Percentiles rank a stretch among this genome's conserved stretches.
Evolutionary conservation across 2,329 filamentous ascomycete species (phyloP).

Genomic region (Hypoxylon sp.): DNA sequence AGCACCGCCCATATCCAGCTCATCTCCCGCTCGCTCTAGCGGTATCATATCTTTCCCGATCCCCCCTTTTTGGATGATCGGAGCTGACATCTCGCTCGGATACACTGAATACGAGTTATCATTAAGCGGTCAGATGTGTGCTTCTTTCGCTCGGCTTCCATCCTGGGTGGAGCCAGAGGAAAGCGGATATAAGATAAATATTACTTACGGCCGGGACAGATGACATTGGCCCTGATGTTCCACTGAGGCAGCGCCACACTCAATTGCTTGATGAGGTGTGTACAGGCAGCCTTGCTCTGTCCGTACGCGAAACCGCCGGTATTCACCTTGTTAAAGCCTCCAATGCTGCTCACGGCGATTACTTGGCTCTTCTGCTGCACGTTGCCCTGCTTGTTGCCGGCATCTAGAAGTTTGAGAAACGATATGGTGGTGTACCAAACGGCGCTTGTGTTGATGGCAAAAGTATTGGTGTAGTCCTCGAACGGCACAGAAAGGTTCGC

Average conservation of each 20-base stretch:
- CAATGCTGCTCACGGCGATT: slow-evolving; percentile 83
- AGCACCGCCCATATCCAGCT: slow-evolving; percentile 74
- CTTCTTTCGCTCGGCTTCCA: not conserved
- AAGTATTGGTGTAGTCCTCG: slow-evolving; percentile 76
- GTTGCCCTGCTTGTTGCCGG: slow-evolving; percentile 74
- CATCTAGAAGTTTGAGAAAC: slow-evolving; percentile 77
- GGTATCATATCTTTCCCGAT: slow-evolving; percentile 65
- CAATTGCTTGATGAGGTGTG: slow-evolving; percentile 80
- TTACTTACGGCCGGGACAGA: slow-evolving; percentile 65
- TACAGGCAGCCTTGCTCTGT: slow-evolving; percentile 81
- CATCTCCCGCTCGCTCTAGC: slow-evolving; percentile 70
- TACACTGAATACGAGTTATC: slow-evolving; percentile 62
- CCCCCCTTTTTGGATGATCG: slow-evolving; percentile 60
- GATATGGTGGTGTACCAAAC: slow-evolving; percentile 83
- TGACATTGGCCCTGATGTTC: slow-evolving; percentile 68
- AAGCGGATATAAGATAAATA: not conserved
- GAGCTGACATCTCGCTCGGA: slow-evolving; percentile 72
- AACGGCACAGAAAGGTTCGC: slow-evolving; percentile 68
- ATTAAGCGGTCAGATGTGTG: not conserved
- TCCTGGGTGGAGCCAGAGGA: not conserved
- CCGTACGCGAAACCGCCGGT: slow-evolving; percentile 85
- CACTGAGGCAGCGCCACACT: slow-evolving; percentile 75
- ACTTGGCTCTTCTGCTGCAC: slow-evolving; percentile 69
- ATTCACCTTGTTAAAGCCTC: slow-evolving; percentile 78
- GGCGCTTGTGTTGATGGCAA: slow-evolving; percentile 77